phyloP scores from a whole-genome alignment of 1,284 basidiomycete species.

The Irpex rosettiformis region DNA sequence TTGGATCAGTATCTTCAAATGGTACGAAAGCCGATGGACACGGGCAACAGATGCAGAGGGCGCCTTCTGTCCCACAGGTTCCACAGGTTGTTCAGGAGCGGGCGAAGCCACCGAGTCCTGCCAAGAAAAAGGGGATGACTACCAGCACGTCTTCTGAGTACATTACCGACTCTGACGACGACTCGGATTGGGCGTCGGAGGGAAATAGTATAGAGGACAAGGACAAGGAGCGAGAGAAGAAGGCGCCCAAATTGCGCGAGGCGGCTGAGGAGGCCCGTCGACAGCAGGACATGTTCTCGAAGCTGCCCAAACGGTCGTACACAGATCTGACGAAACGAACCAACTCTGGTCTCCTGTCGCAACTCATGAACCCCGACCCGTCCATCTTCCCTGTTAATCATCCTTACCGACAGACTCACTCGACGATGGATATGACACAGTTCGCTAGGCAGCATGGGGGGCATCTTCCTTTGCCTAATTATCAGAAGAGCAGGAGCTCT shows the following conservation, averaged over 20 bases:
- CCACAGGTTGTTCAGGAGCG: conserved; percentile 13
- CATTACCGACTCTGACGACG: conserved; percentile 50
- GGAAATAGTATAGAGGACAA: conserved; percentile 29
- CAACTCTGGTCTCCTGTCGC: conserved; percentile 57
- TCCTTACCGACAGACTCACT: conserved; percentile 43
- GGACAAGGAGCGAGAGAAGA: conserved; percentile 25
- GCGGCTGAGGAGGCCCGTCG: conserved; percentile 63
- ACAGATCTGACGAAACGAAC: conserved; percentile 33
- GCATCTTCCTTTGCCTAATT: conserved; percentile 17
- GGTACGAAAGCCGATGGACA: conserved; percentile 30
- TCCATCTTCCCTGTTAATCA: conserved; percentile 54
- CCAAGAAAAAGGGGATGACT: conserved; percentile 24
- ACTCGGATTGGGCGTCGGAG: conserved; percentile 53
- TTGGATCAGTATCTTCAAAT: conserved; percentile 54
- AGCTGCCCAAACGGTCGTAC: conserved; percentile 66
- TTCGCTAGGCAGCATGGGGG: conserved; percentile 14
- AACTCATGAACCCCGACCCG: conserved; percentile 69
- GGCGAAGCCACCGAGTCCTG: background rate
- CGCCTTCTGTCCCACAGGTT: conserved; percentile 7
- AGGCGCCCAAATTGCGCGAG: conserved; percentile 34
- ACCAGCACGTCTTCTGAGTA: conserved; percentile 33
- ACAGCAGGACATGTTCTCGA: conserved; percentile 74
- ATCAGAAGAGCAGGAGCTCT: conserved; percentile 61
- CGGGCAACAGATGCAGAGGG: conserved; percentile 9
- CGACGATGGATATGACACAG: conserved; percentile 44